Conservation (phyloP, 2,329 filamentous ascomycete genomes). For the Chaetothyriales sp. region DNA sequence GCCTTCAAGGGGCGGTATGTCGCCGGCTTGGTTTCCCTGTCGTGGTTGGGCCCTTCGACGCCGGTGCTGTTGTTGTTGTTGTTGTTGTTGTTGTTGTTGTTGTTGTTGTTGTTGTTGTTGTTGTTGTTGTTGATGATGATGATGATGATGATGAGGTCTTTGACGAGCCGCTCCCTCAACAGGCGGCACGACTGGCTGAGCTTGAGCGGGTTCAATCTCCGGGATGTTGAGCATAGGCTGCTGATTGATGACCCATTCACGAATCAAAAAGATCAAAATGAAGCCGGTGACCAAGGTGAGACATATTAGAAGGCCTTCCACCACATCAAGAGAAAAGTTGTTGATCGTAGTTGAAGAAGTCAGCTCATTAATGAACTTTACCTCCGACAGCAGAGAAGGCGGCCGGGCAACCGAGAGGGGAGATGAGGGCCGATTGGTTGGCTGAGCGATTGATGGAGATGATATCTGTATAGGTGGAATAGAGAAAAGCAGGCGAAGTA, state of each 20-base stretch:
- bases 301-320: conserved; percentile 91
- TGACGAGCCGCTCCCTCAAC: conserved; percentile 4
- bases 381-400: conserved; percentile 42
- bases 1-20: neutral
- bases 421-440: conserved; percentile 17
- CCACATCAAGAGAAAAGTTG: conserved; percentile 59
- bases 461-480: conserved; percentile 17
- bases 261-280: conserved; percentile 88
- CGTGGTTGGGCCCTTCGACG: neutral
- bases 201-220: conserved; percentile 37
- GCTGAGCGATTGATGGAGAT: conserved; percentile 8
- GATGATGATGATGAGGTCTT: neutral
- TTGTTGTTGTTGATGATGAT: neutral
- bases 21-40: neutral
- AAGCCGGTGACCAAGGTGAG: conserved; percentile 82
- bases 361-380: conserved; percentile 37
- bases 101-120: neutral
- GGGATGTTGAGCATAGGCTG: conserved; percentile 83
- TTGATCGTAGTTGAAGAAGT: conserved; percentile 62
- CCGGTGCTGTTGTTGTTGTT: neutral
- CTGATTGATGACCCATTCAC: conserved; percentile 97
- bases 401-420: conserved; percentile 19
- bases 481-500: conserved; percentile 22
- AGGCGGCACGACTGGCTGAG: conserved; percentile 5
- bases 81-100: neutral